Percentiles rank a stretch among this genome's conserved stretches.
These are phyloP conservation scores for Ambrosia trifida DNA, from an alignment of 129 eudicot genomes.

Conservation along the genomic window DNA sequence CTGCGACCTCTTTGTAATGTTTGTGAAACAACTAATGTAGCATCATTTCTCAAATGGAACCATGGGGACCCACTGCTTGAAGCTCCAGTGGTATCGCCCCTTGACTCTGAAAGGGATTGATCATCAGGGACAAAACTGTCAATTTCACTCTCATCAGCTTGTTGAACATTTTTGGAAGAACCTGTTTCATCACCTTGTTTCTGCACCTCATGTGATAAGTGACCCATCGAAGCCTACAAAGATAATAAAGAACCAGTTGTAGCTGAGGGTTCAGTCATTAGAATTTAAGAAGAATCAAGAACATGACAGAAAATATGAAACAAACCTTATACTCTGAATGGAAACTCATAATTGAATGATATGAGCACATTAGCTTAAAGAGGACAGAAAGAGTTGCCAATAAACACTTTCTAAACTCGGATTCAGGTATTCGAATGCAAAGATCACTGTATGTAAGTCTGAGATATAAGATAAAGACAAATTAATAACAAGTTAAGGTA, in stretches of 20 bases:
- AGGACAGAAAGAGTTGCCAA: conserved; percentile 73
- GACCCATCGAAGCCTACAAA: conserved; percentile 39
- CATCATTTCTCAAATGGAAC: conserved; percentile 84
- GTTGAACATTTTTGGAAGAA: conserved; percentile 32
- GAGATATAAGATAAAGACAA: conserved; percentile 29
- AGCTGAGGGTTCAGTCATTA: conserved; percentile 12
- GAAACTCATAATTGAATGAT: conserved; percentile 79
- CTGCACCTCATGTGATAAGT: conserved; percentile 34
- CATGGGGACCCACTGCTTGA: conserved; percentile 98
- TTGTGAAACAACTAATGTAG: conserved; percentile 66
- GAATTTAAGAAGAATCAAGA: conserved; percentile 11
- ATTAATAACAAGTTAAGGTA: conserved; percentile 21
- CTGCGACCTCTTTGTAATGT: conserved; percentile 81
- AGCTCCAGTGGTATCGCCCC: conserved; percentile 69
- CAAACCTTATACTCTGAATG: conserved; percentile 69
- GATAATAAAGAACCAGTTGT: conserved; percentile 22
- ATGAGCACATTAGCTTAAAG: conserved; percentile 84
- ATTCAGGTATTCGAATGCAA: conserved; percentile 89
- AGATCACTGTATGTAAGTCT: conserved; percentile 97
- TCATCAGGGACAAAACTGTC: conserved; percentile 29
- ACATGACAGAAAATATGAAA: neutral
- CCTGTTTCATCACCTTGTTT: conserved; percentile 36
- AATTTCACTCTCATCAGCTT: conserved; percentile 36
- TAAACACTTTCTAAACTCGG: conserved; percentile 86
- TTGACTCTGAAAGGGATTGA: conserved; percentile 42